Base-by-base conservation (phyloP, 352 stramenopile species). In the Phytophthora cryptogea region DNA sequence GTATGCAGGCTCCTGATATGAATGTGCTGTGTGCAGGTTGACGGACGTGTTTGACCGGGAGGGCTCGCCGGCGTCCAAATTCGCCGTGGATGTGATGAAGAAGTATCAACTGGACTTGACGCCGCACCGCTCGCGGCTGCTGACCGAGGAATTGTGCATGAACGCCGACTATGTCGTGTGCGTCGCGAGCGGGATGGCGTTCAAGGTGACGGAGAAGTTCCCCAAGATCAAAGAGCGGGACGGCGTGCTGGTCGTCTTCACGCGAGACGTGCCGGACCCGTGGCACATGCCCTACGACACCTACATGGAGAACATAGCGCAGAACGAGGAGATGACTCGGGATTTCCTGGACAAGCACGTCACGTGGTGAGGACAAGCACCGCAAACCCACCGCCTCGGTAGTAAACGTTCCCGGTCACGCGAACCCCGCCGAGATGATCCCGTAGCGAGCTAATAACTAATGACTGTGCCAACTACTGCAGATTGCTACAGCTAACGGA, bases 261-360 rank as follows among this genome's bases (percentile, higher is more conserved):
- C 77, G 17, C 63, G 75, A 31, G 83, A 92, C 67, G 67, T 92
- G 26, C 83, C 81, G 4, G 83, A 92, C 50, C 83, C 83, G 40
- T 92, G 83, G 83, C 80, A 89, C 76, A 92, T 92, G 83, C 72
- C 78, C 26, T 90, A 90, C 61, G 79, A 88, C 59, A 90, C 77
- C 13, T 92, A 92, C 67, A 88, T 90, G 78, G 74, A 90, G 59
- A 90, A 80, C 40, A 73, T 86, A n/a, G 78, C 80, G 33, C 75
- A 86, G 58, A 80, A 85, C 55, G 83, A 92, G 49, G 79, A 89
- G 63, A 76, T 88, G 51, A 84, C 83, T 37, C 77, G 80, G 35
- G 83, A 90, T 54, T 92, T 92, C 50, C 80, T 92, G 20, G 78
- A 86, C 33, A 82, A 68, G 41, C 77, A 73, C 40, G 72, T 88